Evolutionary conservation across 345 rosid genomes (phyloP), one percentile per base, ranked within the genome.

Genomic region (Dipteronia sinensis): DNA sequence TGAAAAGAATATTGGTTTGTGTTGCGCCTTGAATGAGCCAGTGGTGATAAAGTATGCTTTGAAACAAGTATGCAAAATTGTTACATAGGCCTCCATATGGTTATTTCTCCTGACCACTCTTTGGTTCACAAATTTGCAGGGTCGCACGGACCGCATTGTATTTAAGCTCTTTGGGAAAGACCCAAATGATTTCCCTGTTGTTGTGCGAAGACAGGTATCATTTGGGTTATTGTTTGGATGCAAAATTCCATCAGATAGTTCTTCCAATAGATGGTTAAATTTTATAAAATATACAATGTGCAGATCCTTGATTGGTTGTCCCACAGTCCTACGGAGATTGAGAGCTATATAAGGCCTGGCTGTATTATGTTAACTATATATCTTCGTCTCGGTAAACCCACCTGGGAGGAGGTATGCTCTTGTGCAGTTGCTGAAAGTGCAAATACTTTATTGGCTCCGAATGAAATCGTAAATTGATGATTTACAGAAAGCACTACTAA

Each of bases 291-390:
- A 19, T 77, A 61, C 59, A 65, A 47, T 66, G 74, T 85, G 38
- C 92, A 91, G 96, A 83, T 91, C 78, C 85, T 90, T 66, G 87
- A 84, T 58, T 91, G 96, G 96, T 80, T 91, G 67, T 78, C 90
- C 59, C 89, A 87, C 61, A 86, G 93, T 82, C 96, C 93, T 47
- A 82, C 91, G 6, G 92, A 91, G 55, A 87, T 90, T 62, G 96
- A 91, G 83, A 91, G 96, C 85, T 87, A 89, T 82, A 90, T 91
- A 76, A 81, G 93, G 72, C 96, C 93, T 65, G 96, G 96, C 72
- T 91, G 96, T 82, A 79, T 91, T 62, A 78, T 91, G 25, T 68
- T 91, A 72, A 90, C 96, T 22, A 83, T 91, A 74, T 91, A 91
- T 82, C 88, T 91, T 71, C 82, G 88, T 64, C 83, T 85, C 68